Conservation (phyloP, 225 moss, liverwort and hornwort genomes). For the Polytrichum formosum region DNA sequence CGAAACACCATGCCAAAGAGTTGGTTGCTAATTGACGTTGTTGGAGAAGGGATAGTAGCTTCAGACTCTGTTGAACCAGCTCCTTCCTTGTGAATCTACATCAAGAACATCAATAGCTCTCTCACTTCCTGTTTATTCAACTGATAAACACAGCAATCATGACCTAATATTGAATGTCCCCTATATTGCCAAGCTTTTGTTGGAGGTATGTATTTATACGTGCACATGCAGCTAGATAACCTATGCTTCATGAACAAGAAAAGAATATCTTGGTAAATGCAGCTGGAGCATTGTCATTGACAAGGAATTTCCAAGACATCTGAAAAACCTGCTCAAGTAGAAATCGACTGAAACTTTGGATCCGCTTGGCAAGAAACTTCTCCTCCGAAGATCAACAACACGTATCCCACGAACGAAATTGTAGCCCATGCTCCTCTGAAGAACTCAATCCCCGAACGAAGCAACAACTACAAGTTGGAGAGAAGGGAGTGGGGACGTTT, state of each 20-base stretch:
- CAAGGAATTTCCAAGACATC: not conserved
- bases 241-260: not conserved
- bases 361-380: conserved; percentile 61
- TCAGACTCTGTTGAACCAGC: conserved; percentile 29
- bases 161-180: no score
- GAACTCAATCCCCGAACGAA: no score
- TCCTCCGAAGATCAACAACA: conserved; percentile 15
- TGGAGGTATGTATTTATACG: no score
- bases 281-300: not conserved
- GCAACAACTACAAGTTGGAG: no score
- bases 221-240: not conserved
- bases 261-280: not conserved
- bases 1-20: conserved; percentile 60
- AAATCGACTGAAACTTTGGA: conserved; percentile 63
- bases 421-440: no score
- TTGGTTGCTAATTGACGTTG: conserved; percentile 51
- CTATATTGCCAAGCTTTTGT: no score
- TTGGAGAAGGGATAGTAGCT: conserved; percentile 33
- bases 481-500: no score
- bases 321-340: conserved; percentile 54
- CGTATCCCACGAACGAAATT: no score
- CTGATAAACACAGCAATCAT: not conserved
- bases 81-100: conserved; percentile 66
- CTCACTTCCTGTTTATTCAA: conserved; percentile 1
- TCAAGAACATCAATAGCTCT: conserved; percentile 1